Percentiles rank a stretch among this genome's conserved stretches.
These are phyloP conservation scores for Neoconidiobolus thromboides DNA, from an alignment of 371 early-diverging fungal genomes.

Conservation along the genomic window DNA sequence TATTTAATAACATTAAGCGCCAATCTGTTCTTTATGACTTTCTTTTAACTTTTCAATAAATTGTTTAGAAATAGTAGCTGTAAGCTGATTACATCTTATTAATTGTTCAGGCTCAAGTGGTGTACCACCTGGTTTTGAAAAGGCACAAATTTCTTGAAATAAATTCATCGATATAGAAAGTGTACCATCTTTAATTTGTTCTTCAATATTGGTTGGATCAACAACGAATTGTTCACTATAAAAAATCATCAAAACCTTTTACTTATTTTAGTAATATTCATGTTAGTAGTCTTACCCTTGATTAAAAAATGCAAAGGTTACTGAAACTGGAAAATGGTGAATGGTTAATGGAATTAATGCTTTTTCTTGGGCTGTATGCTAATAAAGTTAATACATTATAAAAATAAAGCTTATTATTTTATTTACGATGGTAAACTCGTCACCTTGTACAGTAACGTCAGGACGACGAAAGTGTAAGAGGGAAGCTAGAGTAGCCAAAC, in stretches of 20 bases:
- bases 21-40: no score
- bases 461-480: conserved; percentile 80
- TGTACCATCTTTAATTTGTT: conserved; percentile 54
- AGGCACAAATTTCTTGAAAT: conserved; percentile 76
- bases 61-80: no score
- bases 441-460: conserved; percentile 80
- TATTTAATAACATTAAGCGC: no score
- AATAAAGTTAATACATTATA: conserved; percentile 5
- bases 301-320: conserved; percentile 77
- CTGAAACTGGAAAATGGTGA: conserved; percentile 85
- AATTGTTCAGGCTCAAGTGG: conserved; percentile 28
- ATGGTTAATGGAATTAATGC: conserved; percentile 82
- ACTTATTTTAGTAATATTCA: background rate
- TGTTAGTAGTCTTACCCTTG: conserved; percentile 33
- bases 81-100: no score
- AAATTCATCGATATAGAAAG: conserved; percentile 79
- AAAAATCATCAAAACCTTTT: background rate
- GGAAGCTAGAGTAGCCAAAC: conserved; percentile 78
- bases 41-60: no score
- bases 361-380: conserved; percentile 70
- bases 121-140: conserved; percentile 83
- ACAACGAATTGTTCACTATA: conserved; percentile 49
- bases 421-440: conserved; percentile 72
- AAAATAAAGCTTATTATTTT: background rate
- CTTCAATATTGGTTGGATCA: conserved; percentile 73